Percentiles rank a stretch among this genome's conserved stretches.
These are phyloP conservation scores for Lanmaoa pseudosensibilis DNA, from an alignment of 768 basidiomycete species.

Conservation along the genomic window DNA sequence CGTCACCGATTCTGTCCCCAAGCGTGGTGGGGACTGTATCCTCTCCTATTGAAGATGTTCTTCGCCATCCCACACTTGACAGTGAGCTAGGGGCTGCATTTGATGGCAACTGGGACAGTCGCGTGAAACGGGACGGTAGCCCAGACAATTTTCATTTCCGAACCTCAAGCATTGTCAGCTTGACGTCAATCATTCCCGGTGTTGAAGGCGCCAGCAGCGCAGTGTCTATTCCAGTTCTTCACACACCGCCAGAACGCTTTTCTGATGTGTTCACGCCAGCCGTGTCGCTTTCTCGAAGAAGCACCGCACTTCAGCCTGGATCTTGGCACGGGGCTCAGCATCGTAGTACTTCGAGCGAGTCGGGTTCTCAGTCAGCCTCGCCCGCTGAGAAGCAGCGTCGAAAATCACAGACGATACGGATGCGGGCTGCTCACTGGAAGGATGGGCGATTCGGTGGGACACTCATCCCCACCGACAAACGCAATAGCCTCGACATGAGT, in stretches of 20 bases:
- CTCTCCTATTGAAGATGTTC: not conserved
- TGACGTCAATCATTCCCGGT: constrained; percentile 39
- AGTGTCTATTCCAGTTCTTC: constrained; percentile 2
- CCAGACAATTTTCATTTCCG: constrained; percentile 47
- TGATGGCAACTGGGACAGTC: constrained; percentile 26
- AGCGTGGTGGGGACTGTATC: constrained; percentile 10
- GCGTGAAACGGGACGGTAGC: constrained; percentile 16
- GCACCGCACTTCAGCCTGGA: constrained; percentile 4
- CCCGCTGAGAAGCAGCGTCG: constrained; percentile 32
- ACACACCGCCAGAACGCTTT: not conserved
- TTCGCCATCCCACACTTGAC: constrained; percentile 43
- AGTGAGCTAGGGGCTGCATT: constrained; percentile 59
- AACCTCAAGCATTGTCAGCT: constrained; percentile 54
- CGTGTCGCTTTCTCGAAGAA: constrained; percentile 7
- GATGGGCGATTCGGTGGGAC: constrained; percentile 52
- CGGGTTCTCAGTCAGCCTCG: constrained; percentile 21
- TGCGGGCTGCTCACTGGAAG: constrained; percentile 59
- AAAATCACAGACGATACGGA: constrained; percentile 52
- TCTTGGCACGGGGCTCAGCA: constrained; percentile 13
- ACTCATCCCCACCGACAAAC: constrained; percentile 23
- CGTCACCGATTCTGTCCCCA: constrained; percentile 19
- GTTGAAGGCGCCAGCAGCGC: constrained; percentile 13
- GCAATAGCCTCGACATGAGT: constrained; percentile 17
- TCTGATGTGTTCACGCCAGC: constrained; percentile 2
- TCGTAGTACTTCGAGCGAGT: constrained; percentile 22